These are phyloP conservation scores for Dinochytrium kinnereticum DNA, from an alignment of 371 early-diverging fungal genomes.

Conservation along the genomic window DNA sequence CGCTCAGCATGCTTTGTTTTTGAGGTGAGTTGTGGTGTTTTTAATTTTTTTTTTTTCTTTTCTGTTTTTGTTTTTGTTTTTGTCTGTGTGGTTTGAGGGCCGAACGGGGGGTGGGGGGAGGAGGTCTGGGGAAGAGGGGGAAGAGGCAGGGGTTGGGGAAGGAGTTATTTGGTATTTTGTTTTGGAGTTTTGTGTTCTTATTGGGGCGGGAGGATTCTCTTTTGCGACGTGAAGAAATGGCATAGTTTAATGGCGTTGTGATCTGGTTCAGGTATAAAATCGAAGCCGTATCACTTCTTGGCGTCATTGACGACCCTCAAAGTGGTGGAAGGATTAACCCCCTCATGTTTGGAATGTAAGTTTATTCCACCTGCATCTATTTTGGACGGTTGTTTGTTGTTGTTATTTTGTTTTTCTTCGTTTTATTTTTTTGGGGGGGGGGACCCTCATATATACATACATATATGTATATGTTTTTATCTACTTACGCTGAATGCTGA, in stretches of 20 bases:
- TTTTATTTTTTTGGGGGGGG: too few relatives aligned
- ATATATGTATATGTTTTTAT: too few relatives aligned
- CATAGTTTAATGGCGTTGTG: too few relatives aligned
- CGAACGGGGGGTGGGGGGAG: too few relatives aligned
- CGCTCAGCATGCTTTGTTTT: slow-evolving; percentile 74
- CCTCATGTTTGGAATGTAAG: slow-evolving; percentile 68
- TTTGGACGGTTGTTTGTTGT: not conserved
- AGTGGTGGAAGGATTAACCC: slow-evolving; percentile 1
- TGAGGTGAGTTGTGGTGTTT: slow-evolving; percentile 71
- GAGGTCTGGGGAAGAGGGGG: too few relatives aligned
- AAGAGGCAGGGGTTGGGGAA: not conserved
- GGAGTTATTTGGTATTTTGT: not conserved
- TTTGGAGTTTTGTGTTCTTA: not conserved
- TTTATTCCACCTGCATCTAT: slow-evolving; percentile 3
- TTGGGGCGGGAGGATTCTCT: too few relatives aligned
- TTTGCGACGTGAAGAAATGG: too few relatives aligned
- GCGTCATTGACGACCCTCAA: slow-evolving; percentile 15
- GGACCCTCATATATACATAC: too few relatives aligned
- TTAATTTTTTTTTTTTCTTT: slow-evolving; percentile 39
- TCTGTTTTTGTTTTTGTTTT: too few relatives aligned
- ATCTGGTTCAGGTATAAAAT: slow-evolving; percentile 48
- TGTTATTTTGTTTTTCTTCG: not conserved
- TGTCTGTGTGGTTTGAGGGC: too few relatives aligned
- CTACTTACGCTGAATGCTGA: not conserved
- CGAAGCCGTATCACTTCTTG: slow-evolving; percentile 43